Evolutionary conservation across 169 alveolate species (phyloP).

Genomic region (Plasmodium vivax): DNA sequence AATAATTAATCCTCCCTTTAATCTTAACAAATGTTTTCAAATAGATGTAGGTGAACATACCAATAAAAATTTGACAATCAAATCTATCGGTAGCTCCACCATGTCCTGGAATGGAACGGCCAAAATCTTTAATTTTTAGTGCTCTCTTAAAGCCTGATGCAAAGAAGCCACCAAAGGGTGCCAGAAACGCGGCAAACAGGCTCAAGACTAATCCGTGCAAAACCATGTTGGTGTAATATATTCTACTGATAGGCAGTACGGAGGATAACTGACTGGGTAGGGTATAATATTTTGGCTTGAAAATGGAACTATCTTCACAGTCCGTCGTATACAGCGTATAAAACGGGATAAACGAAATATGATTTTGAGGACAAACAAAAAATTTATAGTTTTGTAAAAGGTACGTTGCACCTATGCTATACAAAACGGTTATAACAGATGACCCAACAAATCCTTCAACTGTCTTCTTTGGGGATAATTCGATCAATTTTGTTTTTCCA

Average conservation of each 20-base stretch:
- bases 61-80: conserved; percentile 97
- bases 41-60: conserved; percentile 89
- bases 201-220: conserved; percentile 95
- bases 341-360: conserved; percentile 90
- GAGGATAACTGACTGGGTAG: conserved; percentile 64
- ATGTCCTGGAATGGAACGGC: conserved; percentile 99
- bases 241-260: conserved; percentile 14
- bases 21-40: conserved; percentile 78
- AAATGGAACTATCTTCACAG: conserved; percentile 78
- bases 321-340: conserved; percentile 66
- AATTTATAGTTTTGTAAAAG: conserved; percentile 81
- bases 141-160: conserved; percentile 99
- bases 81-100: conserved; percentile 99
- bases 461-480: conserved; percentile 98
- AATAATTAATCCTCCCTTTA: conserved; percentile 16
- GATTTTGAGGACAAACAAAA: conserved; percentile 92
- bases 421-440: conserved; percentile 87
- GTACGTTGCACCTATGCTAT: conserved; percentile 77
- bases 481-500: conserved; percentile 94
- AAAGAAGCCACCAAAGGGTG: conserved; percentile 99
- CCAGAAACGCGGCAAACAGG: conserved; percentile 95
- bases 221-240: conserved; percentile 81
- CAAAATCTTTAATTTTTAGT: conserved; percentile 97
- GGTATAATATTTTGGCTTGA: conserved; percentile 54
- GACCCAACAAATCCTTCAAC: conserved; percentile 98